Base-by-base conservation (phyloP, 176 grass and related monocot species). In the Chloris gayana region DNA sequence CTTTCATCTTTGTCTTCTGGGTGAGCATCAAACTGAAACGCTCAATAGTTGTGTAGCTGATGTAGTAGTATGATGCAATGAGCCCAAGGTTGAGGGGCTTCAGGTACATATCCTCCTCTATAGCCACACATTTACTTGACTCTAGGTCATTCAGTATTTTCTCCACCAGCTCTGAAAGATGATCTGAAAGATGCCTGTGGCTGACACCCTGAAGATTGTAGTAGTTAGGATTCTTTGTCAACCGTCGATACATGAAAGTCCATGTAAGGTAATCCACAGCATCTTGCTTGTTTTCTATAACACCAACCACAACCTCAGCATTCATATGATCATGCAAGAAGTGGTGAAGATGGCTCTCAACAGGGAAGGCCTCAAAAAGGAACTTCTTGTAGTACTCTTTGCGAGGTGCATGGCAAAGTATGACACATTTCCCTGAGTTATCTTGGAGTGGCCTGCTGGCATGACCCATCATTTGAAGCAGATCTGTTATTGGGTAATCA, bases 331-430 rank as follows among this genome's bases (percentile, higher is more conserved):
- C 95, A 85, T 98, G 95, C 90, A 98, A 82, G 83, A 93, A 98
- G 73, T 94, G 92, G 64, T 98, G 92, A 66, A 98, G 84, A 84
- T 93, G 92, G 58, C 92, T 94, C 92, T 98, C 95, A 57, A 94
- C 89, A 77, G 95, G 95, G 75, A 94, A 94, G 27, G 95, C 90
- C 71, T 94, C 92, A 64, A 91, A 92, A 50, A 98, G 90, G 74
- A 98, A 98, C 74, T 98, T 98, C 47, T 98, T 98, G 65, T 98
- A 98, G 80, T 98, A 98, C 47, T 98, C 95, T 72, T 98, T 94
- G 39, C 89, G 81, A 85, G 95, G 95, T 35, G 95, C 95, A 78
- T 98, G 92, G 65, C 95, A 98, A 74, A 98, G 83, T 83, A 98
- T 98, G 65, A 98, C 89, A 74, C 95, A 98, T 74, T 92, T 98